Conservation (phyloP, 176 grass and related monocot species). For the Triticum urartu region DNA sequence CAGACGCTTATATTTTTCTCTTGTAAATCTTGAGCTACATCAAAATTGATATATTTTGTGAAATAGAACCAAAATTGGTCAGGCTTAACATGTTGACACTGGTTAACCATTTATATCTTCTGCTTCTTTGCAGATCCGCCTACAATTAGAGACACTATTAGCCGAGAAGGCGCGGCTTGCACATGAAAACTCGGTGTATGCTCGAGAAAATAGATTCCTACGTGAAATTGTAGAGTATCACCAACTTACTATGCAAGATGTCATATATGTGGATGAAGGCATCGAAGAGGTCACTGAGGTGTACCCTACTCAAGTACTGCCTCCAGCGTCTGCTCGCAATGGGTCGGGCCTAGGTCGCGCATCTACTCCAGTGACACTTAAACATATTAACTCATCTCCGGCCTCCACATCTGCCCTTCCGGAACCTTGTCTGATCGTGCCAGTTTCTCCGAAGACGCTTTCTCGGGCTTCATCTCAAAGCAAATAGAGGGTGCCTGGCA, state of each 20-base stretch:
- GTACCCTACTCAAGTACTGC: constrained; percentile 68
- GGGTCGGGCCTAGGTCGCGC: neutral
- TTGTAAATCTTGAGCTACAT: neutral
- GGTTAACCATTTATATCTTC: neutral
- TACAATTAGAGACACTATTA: constrained; percentile 86
- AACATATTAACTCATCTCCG: constrained; percentile 28
- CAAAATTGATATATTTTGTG: neutral
- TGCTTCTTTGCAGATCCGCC: constrained; percentile 65
- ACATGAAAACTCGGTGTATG: constrained; percentile 89
- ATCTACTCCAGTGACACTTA: constrained; percentile 35
- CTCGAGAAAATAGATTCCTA: constrained; percentile 94
- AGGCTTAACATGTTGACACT: neutral
- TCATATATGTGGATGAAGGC: constrained; percentile 91
- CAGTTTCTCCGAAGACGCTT: constrained; percentile 36
- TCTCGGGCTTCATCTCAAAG: constrained; percentile 15
- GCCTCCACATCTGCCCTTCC: constrained; percentile 38
- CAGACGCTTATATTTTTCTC: neutral
- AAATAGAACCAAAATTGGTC: neutral
- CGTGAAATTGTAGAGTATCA: constrained; percentile 97
- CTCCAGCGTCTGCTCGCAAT: constrained; percentile 16
- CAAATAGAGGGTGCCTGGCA: constrained; percentile 3
- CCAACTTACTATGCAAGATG: constrained; percentile 98
- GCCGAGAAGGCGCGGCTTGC: constrained; percentile 87
- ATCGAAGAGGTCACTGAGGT: constrained; percentile 95
- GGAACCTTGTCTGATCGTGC: constrained; percentile 49